Evolutionary conservation across 2,329 filamentous ascomycete genomes (phyloP).

Genomic region (Paracorniculantispora psalliotae): DNA sequence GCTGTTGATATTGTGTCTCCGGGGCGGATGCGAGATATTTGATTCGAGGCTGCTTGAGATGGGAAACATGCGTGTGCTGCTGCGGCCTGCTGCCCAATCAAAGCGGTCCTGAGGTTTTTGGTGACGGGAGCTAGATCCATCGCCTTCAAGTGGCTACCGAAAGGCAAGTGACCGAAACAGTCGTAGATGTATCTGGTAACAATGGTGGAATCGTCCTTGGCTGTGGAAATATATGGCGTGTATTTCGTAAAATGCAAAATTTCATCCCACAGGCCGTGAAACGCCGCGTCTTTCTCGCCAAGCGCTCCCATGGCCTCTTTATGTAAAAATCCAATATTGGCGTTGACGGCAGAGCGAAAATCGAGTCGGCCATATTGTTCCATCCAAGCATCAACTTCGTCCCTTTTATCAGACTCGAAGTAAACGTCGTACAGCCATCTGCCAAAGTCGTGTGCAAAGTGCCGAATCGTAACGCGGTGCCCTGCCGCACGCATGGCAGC

Average conservation of each 20-base stretch:
- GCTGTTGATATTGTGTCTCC: conserved; percentile 47
- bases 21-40: conserved; percentile 33
- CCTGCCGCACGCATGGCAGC: conserved; percentile 26
- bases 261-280: conserved; percentile 52
- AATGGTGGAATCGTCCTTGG: conserved; percentile 43
- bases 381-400: conserved; percentile 46
- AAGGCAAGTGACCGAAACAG: conserved; percentile 60
- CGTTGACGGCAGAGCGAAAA: conserved; percentile 57
- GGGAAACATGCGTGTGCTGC: too few relatives aligned
- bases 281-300: conserved; percentile 21
- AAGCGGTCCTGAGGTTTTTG: conserved; percentile 23
- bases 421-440: conserved; percentile 51
- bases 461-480: conserved; percentile 41
- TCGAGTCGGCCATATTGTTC: conserved; percentile 44
- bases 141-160: conserved; percentile 45
- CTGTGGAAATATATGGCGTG: conserved; percentile 19
- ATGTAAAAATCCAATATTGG: conserved; percentile 58
- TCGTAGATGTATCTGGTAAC: conserved; percentile 65
- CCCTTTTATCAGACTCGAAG: conserved; percentile 34
- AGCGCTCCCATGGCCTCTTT: conserved; percentile 57
- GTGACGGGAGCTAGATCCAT: conserved; percentile 25
- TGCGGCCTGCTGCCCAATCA: conserved; percentile 21
- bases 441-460: conserved; percentile 56
- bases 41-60: conserved; percentile 9
- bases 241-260: conserved; percentile 34